A percentile compares a stretch with the other conserved stretches of the same genome.
Evolutionary conservation across 371 early-diverging fungal genomes (phyloP).

Genomic region (Rhizopus delemar): DNA sequence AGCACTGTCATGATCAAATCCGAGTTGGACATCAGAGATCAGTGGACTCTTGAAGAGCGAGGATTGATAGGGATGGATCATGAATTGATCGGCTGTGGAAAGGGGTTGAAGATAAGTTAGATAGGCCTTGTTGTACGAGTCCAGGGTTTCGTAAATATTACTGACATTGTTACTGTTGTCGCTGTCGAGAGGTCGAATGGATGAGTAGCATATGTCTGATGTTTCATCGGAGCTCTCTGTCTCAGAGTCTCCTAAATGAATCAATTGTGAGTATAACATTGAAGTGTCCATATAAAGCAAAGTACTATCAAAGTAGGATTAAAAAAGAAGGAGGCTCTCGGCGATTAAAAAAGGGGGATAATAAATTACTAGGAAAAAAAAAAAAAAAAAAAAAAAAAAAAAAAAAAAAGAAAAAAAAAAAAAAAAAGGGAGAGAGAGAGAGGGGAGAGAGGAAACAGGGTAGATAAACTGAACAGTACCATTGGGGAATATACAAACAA

Average conservation of each 20-base stretch:
- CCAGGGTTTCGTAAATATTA: background rate
- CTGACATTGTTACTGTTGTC: background rate
- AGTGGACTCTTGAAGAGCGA: background rate
- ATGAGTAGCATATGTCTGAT: background rate
- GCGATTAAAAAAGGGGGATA: background rate
- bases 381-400: slow-evolving; percentile 1
- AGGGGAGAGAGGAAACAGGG: background rate
- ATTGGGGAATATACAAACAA: background rate
- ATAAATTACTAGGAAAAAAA: background rate
- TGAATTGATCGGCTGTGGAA: background rate
- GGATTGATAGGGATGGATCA: background rate
- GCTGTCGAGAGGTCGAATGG: background rate
- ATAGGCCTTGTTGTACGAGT: background rate
- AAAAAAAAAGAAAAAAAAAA: background rate
- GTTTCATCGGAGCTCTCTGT: slow-evolving; percentile 2
- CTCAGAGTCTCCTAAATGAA: slow-evolving; percentile 24
- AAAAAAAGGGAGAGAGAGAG: background rate
- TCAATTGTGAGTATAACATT: slow-evolving; percentile 21
- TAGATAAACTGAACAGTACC: background rate
- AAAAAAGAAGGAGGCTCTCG: background rate
- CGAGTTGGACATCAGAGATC: background rate
- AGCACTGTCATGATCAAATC: slow-evolving; percentile 16
- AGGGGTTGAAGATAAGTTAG: background rate
- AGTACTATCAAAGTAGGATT: background rate
- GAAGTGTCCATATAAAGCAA: slow-evolving; percentile 9